Conservation (phyloP, 192 early-diverging fungal species). For the Backusella mclennaniae region DNA sequence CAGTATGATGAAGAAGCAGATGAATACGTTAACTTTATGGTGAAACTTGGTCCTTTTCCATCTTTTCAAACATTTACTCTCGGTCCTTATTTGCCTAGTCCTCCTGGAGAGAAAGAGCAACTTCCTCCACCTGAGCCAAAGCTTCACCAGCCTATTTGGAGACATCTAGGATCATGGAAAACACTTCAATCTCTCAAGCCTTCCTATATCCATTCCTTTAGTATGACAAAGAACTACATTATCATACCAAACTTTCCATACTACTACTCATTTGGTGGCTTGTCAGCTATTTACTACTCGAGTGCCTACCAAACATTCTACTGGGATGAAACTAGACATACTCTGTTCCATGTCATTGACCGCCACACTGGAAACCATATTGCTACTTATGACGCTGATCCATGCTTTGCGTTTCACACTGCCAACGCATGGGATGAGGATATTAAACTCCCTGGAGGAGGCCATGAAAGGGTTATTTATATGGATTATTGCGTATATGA, state of each 20-base stretch:
- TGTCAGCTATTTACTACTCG: constrained; percentile 41
- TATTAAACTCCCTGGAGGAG: constrained; percentile 21
- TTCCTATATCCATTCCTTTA: constrained; percentile 50
- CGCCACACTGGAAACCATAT: constrained; percentile 40
- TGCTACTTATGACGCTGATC: constrained; percentile 41
- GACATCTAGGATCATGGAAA: constrained; percentile 31
- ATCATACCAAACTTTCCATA: constrained; percentile 50
- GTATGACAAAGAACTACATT: constrained; percentile 43
- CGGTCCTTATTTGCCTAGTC: constrained; percentile 17
- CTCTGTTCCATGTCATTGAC: constrained; percentile 45
- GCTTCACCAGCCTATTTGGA: constrained; percentile 27
- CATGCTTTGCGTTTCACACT: constrained; percentile 47
- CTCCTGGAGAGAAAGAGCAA: neutral
- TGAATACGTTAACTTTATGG: constrained; percentile 42
- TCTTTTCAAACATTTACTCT: constrained; percentile 25
- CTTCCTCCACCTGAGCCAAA: neutral
- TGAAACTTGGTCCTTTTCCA: constrained; percentile 28
- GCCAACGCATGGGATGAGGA: constrained; percentile 49
- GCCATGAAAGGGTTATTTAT: constrained; percentile 23
- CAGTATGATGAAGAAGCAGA: constrained; percentile 35
- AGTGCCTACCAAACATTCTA: constrained; percentile 43
- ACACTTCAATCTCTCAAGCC: constrained; percentile 30
- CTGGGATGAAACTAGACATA: constrained; percentile 41
- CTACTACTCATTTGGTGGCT: constrained; percentile 36
- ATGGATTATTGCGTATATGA: constrained; percentile 36